These are phyloP conservation scores for Komagataella phaffii DNA, from an alignment of 805 yeast genomes.

Conservation along the genomic window DNA sequence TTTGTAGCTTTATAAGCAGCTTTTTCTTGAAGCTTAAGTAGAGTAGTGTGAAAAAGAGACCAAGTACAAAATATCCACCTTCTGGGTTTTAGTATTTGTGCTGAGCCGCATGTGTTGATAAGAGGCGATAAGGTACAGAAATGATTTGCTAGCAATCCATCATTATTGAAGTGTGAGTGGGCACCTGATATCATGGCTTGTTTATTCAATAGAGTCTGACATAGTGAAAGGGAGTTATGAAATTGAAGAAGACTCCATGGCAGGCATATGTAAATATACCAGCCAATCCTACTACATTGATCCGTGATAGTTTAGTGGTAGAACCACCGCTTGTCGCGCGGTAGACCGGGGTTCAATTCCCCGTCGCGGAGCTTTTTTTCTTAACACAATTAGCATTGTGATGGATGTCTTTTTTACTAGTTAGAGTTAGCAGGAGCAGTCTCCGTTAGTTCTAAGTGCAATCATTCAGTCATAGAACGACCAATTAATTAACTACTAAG, in stretches of 20 bases:
- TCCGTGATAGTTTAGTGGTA: background rate
- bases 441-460: too few relatives aligned
- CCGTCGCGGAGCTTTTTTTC: background rate
- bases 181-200: too few relatives aligned
- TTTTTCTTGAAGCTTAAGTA: background rate
- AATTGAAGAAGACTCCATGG: too few relatives aligned
- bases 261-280: too few relatives aligned
- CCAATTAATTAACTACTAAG: too few relatives aligned
- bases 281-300: too few relatives aligned
- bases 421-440: too few relatives aligned
- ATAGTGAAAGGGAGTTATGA: too few relatives aligned
- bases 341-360: constrained; percentile 1
- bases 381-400: background rate
- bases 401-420: too few relatives aligned
- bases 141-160: background rate
- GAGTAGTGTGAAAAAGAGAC: background rate
- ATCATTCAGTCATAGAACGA: too few relatives aligned
- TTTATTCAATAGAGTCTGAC: too few relatives aligned
- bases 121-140: background rate
- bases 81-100: background rate
- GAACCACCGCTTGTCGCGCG: constrained; percentile 1
- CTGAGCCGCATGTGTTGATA: background rate
- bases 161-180: background rate
- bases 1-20: background rate
- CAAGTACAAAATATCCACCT: background rate